Percentiles rank a stretch among this genome's conserved stretches.
Conservation (phyloP, 306 rosid genomes). For the Acacia acuminata region DNA sequence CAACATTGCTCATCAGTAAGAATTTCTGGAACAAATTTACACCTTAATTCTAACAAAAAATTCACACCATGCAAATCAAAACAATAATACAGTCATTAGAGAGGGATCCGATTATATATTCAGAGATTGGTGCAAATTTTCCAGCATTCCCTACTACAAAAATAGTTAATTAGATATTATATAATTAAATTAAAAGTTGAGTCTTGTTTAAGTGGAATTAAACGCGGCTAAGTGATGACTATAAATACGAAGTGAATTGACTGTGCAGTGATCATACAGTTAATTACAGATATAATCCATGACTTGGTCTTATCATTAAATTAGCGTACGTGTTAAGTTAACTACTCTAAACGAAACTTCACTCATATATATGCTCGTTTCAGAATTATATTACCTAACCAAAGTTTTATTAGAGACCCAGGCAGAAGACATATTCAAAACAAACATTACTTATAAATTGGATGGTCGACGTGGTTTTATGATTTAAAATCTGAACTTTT, state of each 20-base stretch:
- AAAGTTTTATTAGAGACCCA: not conserved
- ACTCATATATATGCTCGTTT: not conserved
- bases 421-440: not conserved
- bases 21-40: too few species aligned
- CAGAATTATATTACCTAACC: not conserved
- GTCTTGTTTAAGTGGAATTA: not conserved
- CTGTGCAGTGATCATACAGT: not conserved
- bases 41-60: too few species aligned
- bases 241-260: not conserved
- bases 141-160: too few species aligned
- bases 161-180: too few species aligned
- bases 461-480: not conserved
- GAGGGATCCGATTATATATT: too few species aligned
- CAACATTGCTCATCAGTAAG: too few species aligned
- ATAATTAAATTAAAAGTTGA: not conserved
- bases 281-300: not conserved
- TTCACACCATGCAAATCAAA: too few species aligned
- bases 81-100: too few species aligned
- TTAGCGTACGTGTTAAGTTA: not conserved
- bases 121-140: too few species aligned
- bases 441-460: not conserved
- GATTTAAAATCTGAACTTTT: not conserved
- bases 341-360: not conserved
- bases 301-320: not conserved
- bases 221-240: not conserved